These are phyloP conservation scores for Emergomyces pasteurianus DNA, from an alignment of 2,329 filamentous ascomycete genomes.

Conservation along the genomic window DNA sequence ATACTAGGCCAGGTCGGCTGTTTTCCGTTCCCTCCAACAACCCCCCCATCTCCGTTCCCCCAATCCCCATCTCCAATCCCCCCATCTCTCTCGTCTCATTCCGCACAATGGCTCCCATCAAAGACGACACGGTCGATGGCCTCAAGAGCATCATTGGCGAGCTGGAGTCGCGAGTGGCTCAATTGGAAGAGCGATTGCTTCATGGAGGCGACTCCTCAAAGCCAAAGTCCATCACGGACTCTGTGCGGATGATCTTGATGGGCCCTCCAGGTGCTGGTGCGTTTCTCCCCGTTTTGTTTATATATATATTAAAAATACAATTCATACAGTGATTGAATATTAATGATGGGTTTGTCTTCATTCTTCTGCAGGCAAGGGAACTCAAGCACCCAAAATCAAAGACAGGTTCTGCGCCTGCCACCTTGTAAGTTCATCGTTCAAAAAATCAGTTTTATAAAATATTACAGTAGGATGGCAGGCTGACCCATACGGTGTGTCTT, in stretches of 20 bases:
- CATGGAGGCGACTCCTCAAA: slow-evolving; percentile 39
- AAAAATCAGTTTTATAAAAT: neutral
- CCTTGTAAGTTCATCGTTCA: slow-evolving; percentile 52
- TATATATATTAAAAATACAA: neutral
- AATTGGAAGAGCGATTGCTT: slow-evolving; percentile 63
- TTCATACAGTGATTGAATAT: neutral
- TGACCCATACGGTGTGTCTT: slow-evolving; percentile 7
- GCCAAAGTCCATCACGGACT: slow-evolving; percentile 42
- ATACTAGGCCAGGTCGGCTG: neutral
- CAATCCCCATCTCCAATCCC: slow-evolving; percentile 10
- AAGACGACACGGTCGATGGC: slow-evolving; percentile 66
- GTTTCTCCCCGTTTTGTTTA: slow-evolving; percentile 19
- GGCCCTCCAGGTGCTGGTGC: slow-evolving; percentile 93
- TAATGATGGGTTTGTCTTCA: neutral
- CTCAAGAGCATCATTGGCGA: slow-evolving; percentile 72
- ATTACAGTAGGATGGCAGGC: neutral
- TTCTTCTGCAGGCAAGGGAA: slow-evolving; percentile 72
- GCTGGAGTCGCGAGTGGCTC: slow-evolving; percentile 75
- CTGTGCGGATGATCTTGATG: slow-evolving; percentile 94
- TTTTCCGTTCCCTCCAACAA: neutral
- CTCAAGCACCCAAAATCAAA: slow-evolving; percentile 95
- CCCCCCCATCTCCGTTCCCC: slow-evolving; percentile 5
- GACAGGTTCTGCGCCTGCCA: slow-evolving; percentile 97
- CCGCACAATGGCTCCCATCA: slow-evolving; percentile 71
- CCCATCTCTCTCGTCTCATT: slow-evolving; percentile 12